Conservation (phyloP, 345 rosid genomes). For the Aquilaria malaccensis region DNA sequence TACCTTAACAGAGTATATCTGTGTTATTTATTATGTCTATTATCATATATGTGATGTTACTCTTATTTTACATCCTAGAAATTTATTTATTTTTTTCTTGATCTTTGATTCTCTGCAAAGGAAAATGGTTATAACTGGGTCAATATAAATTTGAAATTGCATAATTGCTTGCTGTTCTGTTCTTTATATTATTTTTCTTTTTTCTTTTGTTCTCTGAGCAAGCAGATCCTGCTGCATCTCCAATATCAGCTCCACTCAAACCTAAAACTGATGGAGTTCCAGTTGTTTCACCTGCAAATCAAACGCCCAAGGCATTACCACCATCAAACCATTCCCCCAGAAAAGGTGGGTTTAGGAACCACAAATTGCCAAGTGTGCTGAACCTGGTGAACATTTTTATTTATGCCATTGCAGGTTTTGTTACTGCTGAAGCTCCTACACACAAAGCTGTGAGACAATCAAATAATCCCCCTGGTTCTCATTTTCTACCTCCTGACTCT, state of each 20-base stretch:
- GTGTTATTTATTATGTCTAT: slow-evolving; percentile 5
- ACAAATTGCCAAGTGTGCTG: neutral
- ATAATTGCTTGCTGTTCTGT: too few relatives aligned
- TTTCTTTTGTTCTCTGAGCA: neutral
- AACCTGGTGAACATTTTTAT: neutral
- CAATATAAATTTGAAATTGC: neutral
- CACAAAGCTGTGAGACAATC: slow-evolving; percentile 14
- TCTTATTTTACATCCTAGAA: neutral
- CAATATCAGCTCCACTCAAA: slow-evolving; percentile 36
- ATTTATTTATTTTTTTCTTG: too few relatives aligned
- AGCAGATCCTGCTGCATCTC: slow-evolving; percentile 41
- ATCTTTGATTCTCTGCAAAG: too few relatives aligned
- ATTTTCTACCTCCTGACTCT: slow-evolving; percentile 19
- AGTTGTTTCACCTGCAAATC: slow-evolving; percentile 42
- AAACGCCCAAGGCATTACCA: slow-evolving; percentile 33
- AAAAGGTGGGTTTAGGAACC: slow-evolving; percentile 29
- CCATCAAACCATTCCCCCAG: slow-evolving; percentile 28
- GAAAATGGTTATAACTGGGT: too few relatives aligned
- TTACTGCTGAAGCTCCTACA: slow-evolving; percentile 28
- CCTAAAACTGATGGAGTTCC: slow-evolving; percentile 41
- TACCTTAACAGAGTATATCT: slow-evolving; percentile 5
- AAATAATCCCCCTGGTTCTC: slow-evolving; percentile 25
- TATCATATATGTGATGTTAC: neutral
- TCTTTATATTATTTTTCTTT: neutral
- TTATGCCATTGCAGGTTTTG: slow-evolving; percentile 19